Percentiles rank a stretch among this genome's conserved stretches.
phyloP scores from a whole-genome alignment of 495 filamentous ascomycete genomes.

The Neurospora sp. region DNA sequence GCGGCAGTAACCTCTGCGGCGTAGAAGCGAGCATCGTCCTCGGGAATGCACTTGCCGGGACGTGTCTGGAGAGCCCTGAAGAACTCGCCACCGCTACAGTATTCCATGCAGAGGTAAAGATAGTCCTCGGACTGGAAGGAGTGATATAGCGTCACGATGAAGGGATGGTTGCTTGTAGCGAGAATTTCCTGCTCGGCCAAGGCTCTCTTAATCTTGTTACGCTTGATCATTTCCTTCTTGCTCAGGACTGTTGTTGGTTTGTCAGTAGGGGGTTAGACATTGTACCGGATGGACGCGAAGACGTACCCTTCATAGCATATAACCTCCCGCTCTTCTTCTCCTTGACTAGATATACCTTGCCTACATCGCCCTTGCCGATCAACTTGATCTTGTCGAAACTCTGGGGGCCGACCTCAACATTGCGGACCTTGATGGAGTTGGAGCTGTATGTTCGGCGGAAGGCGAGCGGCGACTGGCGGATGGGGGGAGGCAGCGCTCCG shows the following conservation, averaged over 20 bases:
- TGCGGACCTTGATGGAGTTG: slow-evolving; percentile 95
- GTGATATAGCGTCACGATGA: slow-evolving; percentile 97
- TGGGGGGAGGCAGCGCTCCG: slow-evolving; percentile 34
- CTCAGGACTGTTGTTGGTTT: slow-evolving; percentile 60
- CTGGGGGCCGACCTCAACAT: slow-evolving; percentile 88
- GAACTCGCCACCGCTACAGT: slow-evolving; percentile 97
- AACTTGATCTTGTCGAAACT: slow-evolving; percentile 99
- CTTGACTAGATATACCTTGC: slow-evolving; percentile 93
- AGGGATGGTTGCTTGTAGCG: slow-evolving; percentile 96
- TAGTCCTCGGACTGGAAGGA: slow-evolving; percentile 99
- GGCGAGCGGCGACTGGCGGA: slow-evolving; percentile 42
- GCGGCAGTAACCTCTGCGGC: slow-evolving; percentile 97
- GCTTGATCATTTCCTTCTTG: slow-evolving; percentile 99
- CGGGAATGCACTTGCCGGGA: slow-evolving; percentile 90
- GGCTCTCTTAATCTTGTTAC: slow-evolving; percentile 98
- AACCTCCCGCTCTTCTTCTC: slow-evolving; percentile 93
- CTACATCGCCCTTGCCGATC: slow-evolving; percentile 97
- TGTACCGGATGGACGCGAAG: not conserved
- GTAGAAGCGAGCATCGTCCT: slow-evolving; percentile 96
- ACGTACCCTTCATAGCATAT: slow-evolving; percentile 95
- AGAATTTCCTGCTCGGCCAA: slow-evolving; percentile 96
- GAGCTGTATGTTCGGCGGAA: slow-evolving; percentile 97
- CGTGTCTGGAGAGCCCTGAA: slow-evolving; percentile 94
- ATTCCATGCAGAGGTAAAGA: slow-evolving; percentile 98
- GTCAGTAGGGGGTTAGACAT: slow-evolving; percentile 21